Base-by-base conservation (phyloP, 371 early-diverging fungal species). In the Batrachochytrium dendrobatidis region DNA sequence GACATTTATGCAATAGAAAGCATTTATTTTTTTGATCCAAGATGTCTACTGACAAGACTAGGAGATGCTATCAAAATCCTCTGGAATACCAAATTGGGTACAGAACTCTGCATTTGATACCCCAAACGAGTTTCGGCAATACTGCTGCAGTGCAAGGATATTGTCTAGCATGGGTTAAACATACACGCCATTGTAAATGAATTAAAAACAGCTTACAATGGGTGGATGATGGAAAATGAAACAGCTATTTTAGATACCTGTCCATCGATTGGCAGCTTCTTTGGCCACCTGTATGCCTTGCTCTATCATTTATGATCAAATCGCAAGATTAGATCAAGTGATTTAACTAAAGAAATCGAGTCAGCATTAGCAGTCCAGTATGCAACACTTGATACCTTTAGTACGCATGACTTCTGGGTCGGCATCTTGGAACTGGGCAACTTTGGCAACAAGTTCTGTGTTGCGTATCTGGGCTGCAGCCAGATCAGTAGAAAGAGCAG, bases 241-340 rank as follows among this genome's bases (percentile, higher is more conserved):
- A 34, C 28, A 26, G 39, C 8, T 10, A 8, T 1, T 56, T 49
- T 34, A 46, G 34, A 56, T 75, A 84, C 84, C 86, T 58, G 94
- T 92, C 91, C 93, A 92, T 34, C 91, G 81, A 66, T 92, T 92
- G 6, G 86, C 89, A 4, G 88, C 88, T 31, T 85, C 86, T 55
- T 82, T 84, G 18, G 89, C 86, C 6, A 72, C 53, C 32, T 65
- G 31, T 1, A 83, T 75, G 5, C 77, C 82, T 54, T 79, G 82
- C 54, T 77, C 87, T 86, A 59, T 48, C n/a, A 25, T 32, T n/a
- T 46, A 24, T n/a, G n/a, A n/a, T n/a, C 34, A 50, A 18, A n/a
- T 32, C 25, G 18, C 20, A 46, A n/a, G 29, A 17, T 34, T 35
- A 24, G 15, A 46, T 5, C 4, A 6, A 4, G 48, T 4, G 48